Evolutionary conservation across 257 asterid species (phyloP).

Genomic region (Ballota nigra): DNA sequence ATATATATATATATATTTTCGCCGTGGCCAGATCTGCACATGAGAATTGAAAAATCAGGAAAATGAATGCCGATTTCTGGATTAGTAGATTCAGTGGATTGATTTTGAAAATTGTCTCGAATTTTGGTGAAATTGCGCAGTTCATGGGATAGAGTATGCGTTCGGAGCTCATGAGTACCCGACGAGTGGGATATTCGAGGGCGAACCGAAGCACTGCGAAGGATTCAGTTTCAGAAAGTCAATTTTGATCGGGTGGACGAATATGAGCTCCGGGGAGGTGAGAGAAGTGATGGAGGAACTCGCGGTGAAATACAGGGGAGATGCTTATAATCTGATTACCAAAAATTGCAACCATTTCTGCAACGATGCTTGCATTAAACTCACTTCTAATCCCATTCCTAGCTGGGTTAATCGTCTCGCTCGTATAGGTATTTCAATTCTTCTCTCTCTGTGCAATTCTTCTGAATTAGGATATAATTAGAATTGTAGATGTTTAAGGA

Average conservation of each 20-base stretch:
- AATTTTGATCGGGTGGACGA: slow-evolving; percentile 55
- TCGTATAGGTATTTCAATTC: slow-evolving; percentile 36
- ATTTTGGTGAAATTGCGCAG: slow-evolving; percentile 17
- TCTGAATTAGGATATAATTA: too few relatives aligned
- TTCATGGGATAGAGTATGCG: slow-evolving; percentile 70
- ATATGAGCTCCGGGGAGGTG: slow-evolving; percentile 39
- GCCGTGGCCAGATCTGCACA: slow-evolving; percentile 32
- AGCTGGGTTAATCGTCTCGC: slow-evolving; percentile 78
- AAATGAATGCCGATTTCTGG: too few relatives aligned
- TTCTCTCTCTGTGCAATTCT: too few relatives aligned
- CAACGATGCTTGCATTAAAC: slow-evolving; percentile 47
- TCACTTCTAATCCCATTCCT: slow-evolving; percentile 56
- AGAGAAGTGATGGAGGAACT: slow-evolving; percentile 46
- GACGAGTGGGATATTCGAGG: slow-evolving; percentile 63
- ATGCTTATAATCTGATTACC: slow-evolving; percentile 53
- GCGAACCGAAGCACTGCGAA: slow-evolving; percentile 51
- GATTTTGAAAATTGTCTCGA: not conserved
- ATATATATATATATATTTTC: too few relatives aligned
- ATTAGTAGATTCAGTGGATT: too few relatives aligned
- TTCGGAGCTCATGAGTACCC: slow-evolving; percentile 69
- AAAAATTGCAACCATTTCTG: slow-evolving; percentile 80
- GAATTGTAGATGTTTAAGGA: too few relatives aligned
- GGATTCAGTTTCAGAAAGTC: slow-evolving; percentile 60
- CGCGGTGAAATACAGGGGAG: slow-evolving; percentile 45
- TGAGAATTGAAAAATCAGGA: too few relatives aligned